Conservation (phyloP, 23 red algal species). For the Gracilaria caudata region DNA sequence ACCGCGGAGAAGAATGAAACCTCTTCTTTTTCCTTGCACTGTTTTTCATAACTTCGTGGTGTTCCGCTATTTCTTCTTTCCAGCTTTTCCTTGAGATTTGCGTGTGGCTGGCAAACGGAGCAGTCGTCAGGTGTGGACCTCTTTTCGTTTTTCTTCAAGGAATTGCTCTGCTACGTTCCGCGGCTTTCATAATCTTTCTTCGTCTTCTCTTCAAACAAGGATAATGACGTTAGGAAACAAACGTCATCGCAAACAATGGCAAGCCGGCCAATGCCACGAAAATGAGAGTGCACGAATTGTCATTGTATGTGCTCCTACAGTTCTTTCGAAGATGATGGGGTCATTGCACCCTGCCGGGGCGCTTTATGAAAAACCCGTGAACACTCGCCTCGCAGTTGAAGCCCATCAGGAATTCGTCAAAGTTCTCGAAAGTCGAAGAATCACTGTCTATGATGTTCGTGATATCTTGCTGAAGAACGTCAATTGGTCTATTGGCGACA, state of each 20-base stretch:
- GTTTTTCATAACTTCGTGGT: neutral
- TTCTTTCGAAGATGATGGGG: slow-evolving; percentile 96
- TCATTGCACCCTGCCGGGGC: slow-evolving; percentile 93
- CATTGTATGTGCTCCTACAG: slow-evolving; percentile 78
- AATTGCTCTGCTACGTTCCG: no score
- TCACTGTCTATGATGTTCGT: slow-evolving; percentile 84
- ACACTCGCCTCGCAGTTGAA: slow-evolving; percentile 74
- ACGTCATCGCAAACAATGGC: neutral
- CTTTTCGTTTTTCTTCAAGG: neutral
- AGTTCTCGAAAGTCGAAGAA: slow-evolving; percentile 61
- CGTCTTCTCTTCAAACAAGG: neutral
- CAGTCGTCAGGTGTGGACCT: no score
- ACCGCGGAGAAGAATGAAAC: neutral
- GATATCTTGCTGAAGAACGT: slow-evolving; percentile 82
- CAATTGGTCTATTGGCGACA: slow-evolving; percentile 76
- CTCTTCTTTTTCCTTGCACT: neutral
- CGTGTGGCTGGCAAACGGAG: no score
- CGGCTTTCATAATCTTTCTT: neutral
- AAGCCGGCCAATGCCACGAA: slow-evolving; percentile 89
- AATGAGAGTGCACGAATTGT: slow-evolving; percentile 77
- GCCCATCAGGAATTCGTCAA: slow-evolving; percentile 76
- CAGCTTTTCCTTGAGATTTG: neutral
- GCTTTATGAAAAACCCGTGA: slow-evolving; percentile 92
- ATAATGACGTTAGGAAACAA: neutral
- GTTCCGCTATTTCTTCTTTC: neutral